These are phyloP conservation scores for Penicillium cosmopolitanum DNA, from an alignment of 495 filamentous ascomycete genomes.

Conservation along the genomic window DNA sequence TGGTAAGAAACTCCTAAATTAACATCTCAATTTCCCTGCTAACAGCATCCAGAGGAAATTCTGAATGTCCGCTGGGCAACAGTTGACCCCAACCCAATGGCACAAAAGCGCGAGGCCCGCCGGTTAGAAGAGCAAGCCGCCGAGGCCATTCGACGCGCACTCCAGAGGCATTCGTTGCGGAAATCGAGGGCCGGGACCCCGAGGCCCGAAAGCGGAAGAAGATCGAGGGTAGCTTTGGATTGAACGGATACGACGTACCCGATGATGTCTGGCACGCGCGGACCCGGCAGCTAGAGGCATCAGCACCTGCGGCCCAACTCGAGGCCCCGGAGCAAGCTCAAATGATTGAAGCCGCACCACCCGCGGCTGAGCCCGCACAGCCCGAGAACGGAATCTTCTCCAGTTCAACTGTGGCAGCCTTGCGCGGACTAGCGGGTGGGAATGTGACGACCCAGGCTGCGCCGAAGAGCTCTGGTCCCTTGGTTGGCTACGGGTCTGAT, in stretches of 20 bases:
- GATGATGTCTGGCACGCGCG: conserved; percentile 93
- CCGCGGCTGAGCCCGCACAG: conserved; percentile 27
- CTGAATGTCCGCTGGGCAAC: conserved; percentile 98
- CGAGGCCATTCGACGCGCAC: conserved; percentile 84
- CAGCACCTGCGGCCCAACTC: conserved; percentile 39
- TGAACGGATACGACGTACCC: conserved; percentile 91
- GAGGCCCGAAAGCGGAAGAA: conserved; percentile 85
- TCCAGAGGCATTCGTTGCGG: conserved; percentile 90
- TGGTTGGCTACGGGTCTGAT: conserved; percentile 92
- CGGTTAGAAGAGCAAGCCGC: conserved; percentile 97
- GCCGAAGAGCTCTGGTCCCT: conserved; percentile 56
- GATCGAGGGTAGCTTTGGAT: conserved; percentile 86
- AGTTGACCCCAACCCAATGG: conserved; percentile 91
- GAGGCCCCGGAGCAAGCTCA: conserved; percentile 48
- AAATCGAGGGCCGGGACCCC: conserved; percentile 89
- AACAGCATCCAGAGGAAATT: conserved; percentile 60
- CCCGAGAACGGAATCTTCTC: conserved; percentile 71
- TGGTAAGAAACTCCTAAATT: conserved; percentile 22
- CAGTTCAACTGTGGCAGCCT: conserved; percentile 72
- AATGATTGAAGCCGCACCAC: conserved; percentile 45
- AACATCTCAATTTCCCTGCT: not conserved
- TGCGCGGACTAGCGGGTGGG: conserved; percentile 56
- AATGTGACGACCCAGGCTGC: conserved; percentile 41
- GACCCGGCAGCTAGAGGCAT: conserved; percentile 50
- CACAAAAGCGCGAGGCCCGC: conserved; percentile 88